Percentiles rank a stretch among this genome's conserved stretches.
Evolutionary conservation across 768 basidiomycete genomes (phyloP).

Genomic region (Omphalotus guepiniiformis): DNA sequence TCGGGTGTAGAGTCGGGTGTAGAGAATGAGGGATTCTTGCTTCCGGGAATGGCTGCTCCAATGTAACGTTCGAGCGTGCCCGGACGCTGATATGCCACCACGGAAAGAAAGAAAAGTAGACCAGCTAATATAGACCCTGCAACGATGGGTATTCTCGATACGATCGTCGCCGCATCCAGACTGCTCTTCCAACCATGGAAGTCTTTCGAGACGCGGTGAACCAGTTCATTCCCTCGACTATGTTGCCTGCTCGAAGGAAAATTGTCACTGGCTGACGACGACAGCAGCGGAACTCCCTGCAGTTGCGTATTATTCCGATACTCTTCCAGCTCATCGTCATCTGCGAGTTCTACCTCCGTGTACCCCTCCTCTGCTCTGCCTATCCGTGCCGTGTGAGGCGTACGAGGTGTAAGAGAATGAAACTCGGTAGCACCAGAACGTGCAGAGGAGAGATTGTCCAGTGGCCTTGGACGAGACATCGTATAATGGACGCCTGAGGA

Average conservation of each 20-base stretch:
- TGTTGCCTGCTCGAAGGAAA: not conserved
- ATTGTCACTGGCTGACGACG: not conserved
- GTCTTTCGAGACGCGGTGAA: not conserved
- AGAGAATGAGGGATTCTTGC: slow-evolving; percentile 10
- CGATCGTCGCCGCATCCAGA: not conserved
- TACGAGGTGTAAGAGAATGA: slow-evolving; percentile 1
- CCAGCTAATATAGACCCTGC: not conserved
- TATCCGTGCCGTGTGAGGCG: slow-evolving; percentile 1
- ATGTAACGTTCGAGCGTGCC: slow-evolving; percentile 42
- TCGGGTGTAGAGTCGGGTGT: slow-evolving; percentile 11
- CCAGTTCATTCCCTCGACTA: not conserved
- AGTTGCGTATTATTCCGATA: not conserved
- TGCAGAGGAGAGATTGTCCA: too few species aligned
- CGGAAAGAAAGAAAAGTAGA: slow-evolving; percentile 35
- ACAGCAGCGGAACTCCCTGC: not conserved
- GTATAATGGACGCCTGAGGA: too few species aligned
- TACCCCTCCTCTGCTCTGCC: not conserved
- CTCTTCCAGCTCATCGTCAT: not conserved
- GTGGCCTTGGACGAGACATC: too few species aligned
- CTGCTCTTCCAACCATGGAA: not conserved
- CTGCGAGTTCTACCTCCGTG: not conserved
- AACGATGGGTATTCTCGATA: not conserved
- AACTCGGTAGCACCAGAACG: slow-evolving; percentile 2
- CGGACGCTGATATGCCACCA: slow-evolving; percentile 47
- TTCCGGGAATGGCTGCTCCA: slow-evolving; percentile 24